Base-by-base conservation (phyloP, 495 filamentous ascomycete species). In the Trichocladium antarcticum region DNA sequence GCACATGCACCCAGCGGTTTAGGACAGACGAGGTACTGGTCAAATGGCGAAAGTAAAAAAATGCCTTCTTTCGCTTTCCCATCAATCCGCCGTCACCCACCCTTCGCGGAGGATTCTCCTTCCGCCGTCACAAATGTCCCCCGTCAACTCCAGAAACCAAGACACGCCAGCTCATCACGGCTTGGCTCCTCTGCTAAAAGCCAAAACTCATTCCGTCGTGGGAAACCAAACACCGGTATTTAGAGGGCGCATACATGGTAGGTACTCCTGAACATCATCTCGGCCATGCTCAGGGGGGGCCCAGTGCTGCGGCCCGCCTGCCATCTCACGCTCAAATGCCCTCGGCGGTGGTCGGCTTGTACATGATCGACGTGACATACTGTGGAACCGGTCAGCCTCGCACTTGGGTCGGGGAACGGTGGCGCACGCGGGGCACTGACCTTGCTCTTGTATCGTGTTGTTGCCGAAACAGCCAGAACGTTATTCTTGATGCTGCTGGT, bases 281-380 rank as follows among this genome's bases (percentile, higher is more conserved):
- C n/a, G 11, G 27, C 22, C 28, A 7, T 19, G 37, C 29, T n/a
- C 6, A 37, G 6, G 35, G n/a, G 35, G 3, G 3, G 35, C n/a
- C 24, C 3, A 8, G 24, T 27, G 24, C 8, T 27, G 37, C 28
- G 29, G 20, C 1, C n/a, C 11, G 5, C 5, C 15, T 1, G n/a
- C 9, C 15, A 40, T n/a, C 1, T 11, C 32, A 29, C 31, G 0
- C 20, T 54, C 42, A 57, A 28, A 56, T 58, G 15, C 54, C 56
- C 35, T 62, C 59, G 14, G 55, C 36, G 7, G 51, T 58, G 5
- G 87, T 93, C 12, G 90, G 88, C 73, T 95, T 96, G 68, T 97
- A 95, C 74, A 98, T 80, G 55, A 98, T 90, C 0, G 89, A 96
- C 9, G 90, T 98, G 15, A 97, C 86, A 67, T 97, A 96, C 90